phyloP scores from a whole-genome alignment of 2,329 filamentous ascomycete species.

The Sporothrix luriei region DNA sequence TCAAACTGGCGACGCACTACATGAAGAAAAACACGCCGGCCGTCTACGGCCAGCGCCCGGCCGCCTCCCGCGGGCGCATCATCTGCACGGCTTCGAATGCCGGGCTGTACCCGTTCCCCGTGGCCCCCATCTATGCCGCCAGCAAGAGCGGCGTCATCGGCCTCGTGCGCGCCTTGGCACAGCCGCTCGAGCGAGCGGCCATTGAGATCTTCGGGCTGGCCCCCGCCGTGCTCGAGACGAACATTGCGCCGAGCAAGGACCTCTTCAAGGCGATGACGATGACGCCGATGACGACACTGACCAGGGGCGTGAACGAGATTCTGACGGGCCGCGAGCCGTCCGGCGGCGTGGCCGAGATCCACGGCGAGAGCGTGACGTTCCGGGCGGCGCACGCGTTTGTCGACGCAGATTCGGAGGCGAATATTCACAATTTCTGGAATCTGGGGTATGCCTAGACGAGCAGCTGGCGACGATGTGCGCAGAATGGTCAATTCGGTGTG shows the following conservation, averaged over 20 bases:
- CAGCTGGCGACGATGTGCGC: too few relatives aligned
- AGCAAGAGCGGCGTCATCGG: conserved; percentile 54
- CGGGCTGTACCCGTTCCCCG: conserved; percentile 55
- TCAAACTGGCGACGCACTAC: conserved; percentile 55
- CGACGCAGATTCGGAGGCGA: conserved; percentile 52
- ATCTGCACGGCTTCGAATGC: conserved; percentile 58
- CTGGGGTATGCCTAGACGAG: conserved; percentile 51
- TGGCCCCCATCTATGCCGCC: conserved; percentile 54
- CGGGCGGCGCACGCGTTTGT: conserved; percentile 50
- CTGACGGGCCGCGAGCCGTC: conserved; percentile 45
- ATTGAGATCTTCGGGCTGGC: conserved; percentile 57
- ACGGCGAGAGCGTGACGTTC: conserved; percentile 53
- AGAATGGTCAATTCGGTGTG: background rate
- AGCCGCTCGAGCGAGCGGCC: conserved; percentile 44
- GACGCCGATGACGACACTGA: conserved; percentile 55
- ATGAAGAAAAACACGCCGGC: conserved; percentile 49
- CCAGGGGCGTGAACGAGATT: conserved; percentile 49
- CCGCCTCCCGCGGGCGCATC: conserved; percentile 46
- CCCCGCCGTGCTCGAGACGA: conserved; percentile 54
- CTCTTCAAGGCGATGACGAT: conserved; percentile 54
- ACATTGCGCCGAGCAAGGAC: conserved; percentile 49
- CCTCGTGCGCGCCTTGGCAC: conserved; percentile 52
- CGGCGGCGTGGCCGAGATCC: conserved; percentile 55
- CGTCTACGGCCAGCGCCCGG: background rate
- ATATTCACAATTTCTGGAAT: conserved; percentile 52